Percentiles rank a stretch among this genome's conserved stretches.
Evolutionary conservation across 805 yeast genomes (phyloP).

Genomic region (Candida caryicola): DNA sequence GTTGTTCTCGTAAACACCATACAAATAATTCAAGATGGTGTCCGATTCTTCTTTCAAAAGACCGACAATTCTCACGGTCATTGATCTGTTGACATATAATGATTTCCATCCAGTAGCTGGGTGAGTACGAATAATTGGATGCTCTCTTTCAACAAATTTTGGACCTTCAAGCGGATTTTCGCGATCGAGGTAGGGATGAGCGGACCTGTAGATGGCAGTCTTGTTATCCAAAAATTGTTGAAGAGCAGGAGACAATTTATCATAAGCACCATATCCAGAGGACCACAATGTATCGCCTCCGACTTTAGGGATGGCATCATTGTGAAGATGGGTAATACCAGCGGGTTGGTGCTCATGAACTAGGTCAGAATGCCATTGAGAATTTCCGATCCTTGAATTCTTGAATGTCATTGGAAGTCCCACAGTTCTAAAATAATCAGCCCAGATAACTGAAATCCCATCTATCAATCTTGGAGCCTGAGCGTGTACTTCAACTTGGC

Average conservation of each 20-base stretch:
- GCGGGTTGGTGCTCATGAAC: conserved; percentile 37
- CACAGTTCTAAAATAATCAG: conserved; percentile 24
- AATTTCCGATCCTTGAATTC: conserved; percentile 22
- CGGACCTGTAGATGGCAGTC: conserved; percentile 43
- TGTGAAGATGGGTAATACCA: conserved; percentile 38
- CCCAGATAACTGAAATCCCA: conserved; percentile 34
- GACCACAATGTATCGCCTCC: conserved; percentile 62
- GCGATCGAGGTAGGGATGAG: conserved; percentile 38
- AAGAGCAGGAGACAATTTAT: conserved; percentile 50
- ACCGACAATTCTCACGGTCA: conserved; percentile 30
- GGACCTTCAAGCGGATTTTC: conserved; percentile 31
- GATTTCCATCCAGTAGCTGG: conserved; percentile 35
- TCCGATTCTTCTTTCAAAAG: conserved; percentile 25
- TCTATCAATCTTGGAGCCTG: conserved; percentile 15
- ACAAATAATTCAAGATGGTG: conserved; percentile 13
- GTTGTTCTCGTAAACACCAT: conserved; percentile 14
- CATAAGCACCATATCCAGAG: conserved; percentile 58
- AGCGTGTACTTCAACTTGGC: conserved; percentile 27
- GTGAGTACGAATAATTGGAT: conserved; percentile 30
- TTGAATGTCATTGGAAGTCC: conserved; percentile 32
- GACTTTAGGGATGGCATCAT: conserved; percentile 32
- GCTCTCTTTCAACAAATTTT: conserved; percentile 26
- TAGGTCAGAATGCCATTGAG: conserved; percentile 37
- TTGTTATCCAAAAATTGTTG: conserved; percentile 53
- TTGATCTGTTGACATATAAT: conserved; percentile 27